A percentile compares a stretch with the other conserved stretches of the same genome.
These are phyloP conservation scores for Ampelomyces quisqualis DNA, from an alignment of 2,329 filamentous ascomycete genomes.

Conservation along the genomic window DNA sequence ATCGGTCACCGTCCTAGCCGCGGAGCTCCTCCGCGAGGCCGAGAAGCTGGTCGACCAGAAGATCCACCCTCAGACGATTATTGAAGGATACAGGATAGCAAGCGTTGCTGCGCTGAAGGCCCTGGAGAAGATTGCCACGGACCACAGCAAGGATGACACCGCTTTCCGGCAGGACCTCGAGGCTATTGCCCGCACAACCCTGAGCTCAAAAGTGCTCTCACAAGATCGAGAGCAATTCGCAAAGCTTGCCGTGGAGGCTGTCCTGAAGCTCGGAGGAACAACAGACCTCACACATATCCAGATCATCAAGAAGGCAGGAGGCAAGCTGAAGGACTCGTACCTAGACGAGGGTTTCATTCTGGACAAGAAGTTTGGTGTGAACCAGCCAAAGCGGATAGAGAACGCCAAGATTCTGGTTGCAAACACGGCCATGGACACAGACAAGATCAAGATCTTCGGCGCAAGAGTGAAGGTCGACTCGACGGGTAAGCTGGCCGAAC, in stretches of 20 bases:
- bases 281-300: conserved; percentile 97
- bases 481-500: conserved; percentile 94
- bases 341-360: conserved; percentile 97
- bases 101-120: conserved; percentile 83
- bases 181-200: conserved; percentile 88
- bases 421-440: conserved; percentile 98
- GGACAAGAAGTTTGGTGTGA: conserved; percentile 98
- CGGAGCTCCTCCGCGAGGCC: conserved; percentile 91
- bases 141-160: conserved; percentile 80
- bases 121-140: conserved; percentile 79
- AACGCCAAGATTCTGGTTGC: conserved; percentile 98
- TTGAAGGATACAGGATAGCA: conserved; percentile 97
- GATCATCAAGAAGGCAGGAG: conserved; percentile 98
- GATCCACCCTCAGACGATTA: conserved; percentile 99
- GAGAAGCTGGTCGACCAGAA: conserved; percentile 98
- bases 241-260: conserved; percentile 83
- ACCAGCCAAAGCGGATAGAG: conserved; percentile 95
- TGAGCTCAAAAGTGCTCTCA: conserved; percentile 94
- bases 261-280: conserved; percentile 84
- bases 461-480: conserved; percentile 95
- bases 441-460: conserved; percentile 99
- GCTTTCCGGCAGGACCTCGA: conserved; percentile 87
- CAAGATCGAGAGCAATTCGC: conserved; percentile 94
- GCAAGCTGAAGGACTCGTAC: conserved; percentile 96
- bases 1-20: conserved; percentile 92